phyloP scores from a whole-genome alignment of 257 asterid species.

The Petunia secreta region DNA sequence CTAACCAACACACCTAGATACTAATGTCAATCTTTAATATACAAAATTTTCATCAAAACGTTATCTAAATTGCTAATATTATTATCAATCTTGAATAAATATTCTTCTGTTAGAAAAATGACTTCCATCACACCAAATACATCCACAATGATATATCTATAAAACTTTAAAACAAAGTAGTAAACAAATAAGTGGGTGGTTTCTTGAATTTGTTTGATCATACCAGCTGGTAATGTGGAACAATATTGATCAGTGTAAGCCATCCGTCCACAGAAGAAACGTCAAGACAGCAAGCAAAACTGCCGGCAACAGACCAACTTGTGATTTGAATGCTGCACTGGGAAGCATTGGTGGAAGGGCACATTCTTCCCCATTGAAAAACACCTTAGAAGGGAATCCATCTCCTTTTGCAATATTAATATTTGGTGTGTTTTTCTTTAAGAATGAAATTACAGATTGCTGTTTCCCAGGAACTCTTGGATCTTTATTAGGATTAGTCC shows the following conservation, averaged over 20 bases:
- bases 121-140: too few species aligned
- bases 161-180: background rate
- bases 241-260: constrained; percentile 35
- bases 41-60: too few species aligned
- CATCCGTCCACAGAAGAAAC: constrained; percentile 45
- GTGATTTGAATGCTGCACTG: constrained; percentile 31
- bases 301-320: constrained; percentile 35
- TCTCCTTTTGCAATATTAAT: constrained; percentile 58
- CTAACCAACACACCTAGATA: too few species aligned
- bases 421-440: constrained; percentile 48
- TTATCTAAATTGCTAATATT: too few species aligned
- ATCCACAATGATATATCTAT: too few species aligned
- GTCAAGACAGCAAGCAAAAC: constrained; percentile 42
- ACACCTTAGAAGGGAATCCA: constrained; percentile 76
- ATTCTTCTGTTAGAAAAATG: too few species aligned
- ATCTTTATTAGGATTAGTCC: constrained; percentile 61
- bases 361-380: constrained; percentile 94
- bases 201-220: background rate
- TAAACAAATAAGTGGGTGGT: background rate
- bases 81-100: too few species aligned
- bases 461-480: constrained; percentile 89
- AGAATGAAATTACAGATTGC: constrained; percentile 77
- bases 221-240: background rate
- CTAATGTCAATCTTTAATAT: too few species aligned
- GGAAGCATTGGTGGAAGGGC: constrained; percentile 70